A percentile compares a stretch with the other conserved stretches of the same genome.
Conservation (phyloP, 805 yeast genomes). For the Starmerella bombicola region DNA sequence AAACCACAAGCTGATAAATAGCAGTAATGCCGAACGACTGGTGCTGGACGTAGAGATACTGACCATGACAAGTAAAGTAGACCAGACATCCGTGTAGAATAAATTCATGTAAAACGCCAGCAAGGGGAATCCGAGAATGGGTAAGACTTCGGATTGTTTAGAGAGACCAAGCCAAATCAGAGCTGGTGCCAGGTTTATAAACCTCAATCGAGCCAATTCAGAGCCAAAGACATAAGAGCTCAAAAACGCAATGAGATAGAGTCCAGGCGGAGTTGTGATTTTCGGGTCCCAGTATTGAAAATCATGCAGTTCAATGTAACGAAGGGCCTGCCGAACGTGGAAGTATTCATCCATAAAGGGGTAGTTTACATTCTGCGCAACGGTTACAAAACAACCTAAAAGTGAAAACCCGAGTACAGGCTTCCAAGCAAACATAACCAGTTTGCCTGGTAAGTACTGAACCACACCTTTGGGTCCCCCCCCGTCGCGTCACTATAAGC, state of each 20-base stretch:
- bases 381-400: too few relatives aligned
- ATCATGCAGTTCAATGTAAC: conserved; percentile 43
- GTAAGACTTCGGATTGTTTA: conserved; percentile 11
- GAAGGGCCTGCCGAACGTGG: conserved; percentile 68
- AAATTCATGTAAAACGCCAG: conserved; percentile 59
- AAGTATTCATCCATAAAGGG: conserved; percentile 59
- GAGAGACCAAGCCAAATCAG: conserved; percentile 3
- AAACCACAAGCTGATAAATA: conserved; percentile 54
- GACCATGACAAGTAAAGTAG: conserved; percentile 54
- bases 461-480: too few relatives aligned
- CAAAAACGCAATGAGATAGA: conserved; percentile 37
- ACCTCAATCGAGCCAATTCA: conserved; percentile 34
- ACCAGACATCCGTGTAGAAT: conserved; percentile 91
- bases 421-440: too few relatives aligned
- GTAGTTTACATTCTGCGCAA: conserved; percentile 15
- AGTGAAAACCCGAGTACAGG: too few relatives aligned
- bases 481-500: too few relatives aligned
- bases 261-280: conserved; percentile 94
- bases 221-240: conserved; percentile 18
- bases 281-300: conserved; percentile 71
- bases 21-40: conserved; percentile 40
- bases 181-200: conserved; percentile 42
- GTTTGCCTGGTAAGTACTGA: too few relatives aligned
- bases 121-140: conserved; percentile 50
- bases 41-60: conserved; percentile 27